phyloP scores from a whole-genome alignment of 2,329 filamentous ascomycete genomes.

The Plenodomus tracheiphilus region DNA sequence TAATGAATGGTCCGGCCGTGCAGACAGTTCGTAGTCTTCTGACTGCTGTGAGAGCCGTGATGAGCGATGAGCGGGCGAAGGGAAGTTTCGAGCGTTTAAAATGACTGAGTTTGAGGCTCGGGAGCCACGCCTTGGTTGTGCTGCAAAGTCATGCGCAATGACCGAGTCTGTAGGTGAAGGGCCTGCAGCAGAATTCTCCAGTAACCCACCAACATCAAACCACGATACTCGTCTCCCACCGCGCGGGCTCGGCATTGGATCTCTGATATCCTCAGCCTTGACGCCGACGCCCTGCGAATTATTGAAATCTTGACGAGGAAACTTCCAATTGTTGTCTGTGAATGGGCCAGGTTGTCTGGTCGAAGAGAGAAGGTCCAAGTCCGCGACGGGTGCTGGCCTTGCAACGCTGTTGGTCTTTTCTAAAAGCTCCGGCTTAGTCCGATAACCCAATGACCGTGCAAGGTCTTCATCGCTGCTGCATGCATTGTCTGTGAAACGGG shows the following conservation, averaged over 20 bases:
- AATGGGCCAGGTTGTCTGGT: conserved; percentile 27
- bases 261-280: conserved; percentile 29
- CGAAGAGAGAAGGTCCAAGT: conserved; percentile 31
- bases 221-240: conserved; percentile 67
- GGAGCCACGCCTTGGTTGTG: conserved; percentile 34
- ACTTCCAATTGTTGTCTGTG: conserved; percentile 39
- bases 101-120: conserved; percentile 33
- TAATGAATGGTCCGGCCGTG: conserved; percentile 24
- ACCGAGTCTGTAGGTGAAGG: conserved; percentile 43
- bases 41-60: conserved; percentile 41
- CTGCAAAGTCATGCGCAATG: conserved; percentile 49
- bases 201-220: conserved; percentile 79
- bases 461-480: conserved; percentile 94
- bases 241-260: conserved; percentile 44
- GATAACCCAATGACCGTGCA: conserved; percentile 76
- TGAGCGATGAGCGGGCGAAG: conserved; percentile 31
- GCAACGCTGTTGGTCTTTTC: conserved; percentile 47
- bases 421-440: conserved; percentile 58
- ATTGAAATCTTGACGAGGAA: conserved; percentile 27
- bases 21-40: conserved; percentile 35
- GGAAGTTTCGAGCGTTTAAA: conserved; percentile 27
- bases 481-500: conserved; percentile 68
- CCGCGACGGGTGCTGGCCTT: conserved; percentile 43
- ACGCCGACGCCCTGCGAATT: conserved; percentile 15
- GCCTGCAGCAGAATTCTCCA: conserved; percentile 54